phyloP scores from a whole-genome alignment of 805 yeast genomes.

The Wickerhamiella occidentalis region DNA sequence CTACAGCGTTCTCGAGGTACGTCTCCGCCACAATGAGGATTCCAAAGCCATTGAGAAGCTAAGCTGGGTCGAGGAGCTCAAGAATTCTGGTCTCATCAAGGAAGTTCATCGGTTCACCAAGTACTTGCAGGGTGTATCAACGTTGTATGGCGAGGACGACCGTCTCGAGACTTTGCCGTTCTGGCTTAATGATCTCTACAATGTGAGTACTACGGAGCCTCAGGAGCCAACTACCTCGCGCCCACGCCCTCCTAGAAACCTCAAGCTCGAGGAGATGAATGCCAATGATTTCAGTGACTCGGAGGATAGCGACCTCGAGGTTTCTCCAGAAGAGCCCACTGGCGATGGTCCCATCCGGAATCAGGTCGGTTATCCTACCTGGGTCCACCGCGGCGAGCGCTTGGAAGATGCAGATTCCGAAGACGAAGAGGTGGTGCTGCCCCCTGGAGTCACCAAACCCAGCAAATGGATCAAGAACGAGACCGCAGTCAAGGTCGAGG shows the following conservation, averaged over 20 bases:
- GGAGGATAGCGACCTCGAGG: constrained; percentile 17
- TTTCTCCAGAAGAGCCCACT: constrained; percentile 7
- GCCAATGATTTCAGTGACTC: constrained; percentile 40
- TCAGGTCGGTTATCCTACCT: constrained; percentile 22
- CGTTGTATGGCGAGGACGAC: constrained; percentile 80
- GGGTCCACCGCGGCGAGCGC: constrained; percentile 18
- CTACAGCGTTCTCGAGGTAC: constrained; percentile 65
- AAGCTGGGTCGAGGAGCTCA: constrained; percentile 75
- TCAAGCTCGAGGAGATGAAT: constrained; percentile 40
- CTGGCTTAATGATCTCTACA: constrained; percentile 87
- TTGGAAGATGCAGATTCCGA: constrained; percentile 50
- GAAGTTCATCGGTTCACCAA: constrained; percentile 91
- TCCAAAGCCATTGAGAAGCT: constrained; percentile 28
- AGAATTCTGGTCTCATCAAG: constrained; percentile 70
- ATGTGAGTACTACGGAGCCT: constrained; percentile 29
- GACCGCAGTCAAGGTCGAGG: constrained; percentile 88
- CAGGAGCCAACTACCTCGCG: neutral
- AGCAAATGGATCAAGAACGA: constrained; percentile 66
- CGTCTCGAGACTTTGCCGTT: constrained; percentile 81
- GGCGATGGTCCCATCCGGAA: neutral
- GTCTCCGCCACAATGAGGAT: constrained; percentile 37
- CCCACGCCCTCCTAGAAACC: constrained; percentile 10
- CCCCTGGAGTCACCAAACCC: constrained; percentile 84
- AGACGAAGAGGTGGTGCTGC: constrained; percentile 74
- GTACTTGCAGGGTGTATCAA: constrained; percentile 85